Base-by-base conservation (phyloP, 768 basidiomycete species). In the Multifurca ochricompacta region DNA sequence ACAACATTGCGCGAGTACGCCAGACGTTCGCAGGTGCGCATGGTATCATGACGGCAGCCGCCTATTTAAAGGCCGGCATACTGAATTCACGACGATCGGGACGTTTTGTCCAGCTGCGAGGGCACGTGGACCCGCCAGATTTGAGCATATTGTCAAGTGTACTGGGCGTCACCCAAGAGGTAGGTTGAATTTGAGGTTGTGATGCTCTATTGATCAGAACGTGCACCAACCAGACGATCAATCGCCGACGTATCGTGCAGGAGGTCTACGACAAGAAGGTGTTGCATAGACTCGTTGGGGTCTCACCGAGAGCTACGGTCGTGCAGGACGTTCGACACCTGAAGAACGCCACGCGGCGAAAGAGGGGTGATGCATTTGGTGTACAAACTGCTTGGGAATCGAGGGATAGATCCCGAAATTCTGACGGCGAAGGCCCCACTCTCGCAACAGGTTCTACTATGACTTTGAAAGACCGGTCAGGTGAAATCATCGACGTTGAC, bases 151-250 rank as follows among this genome's bases (percentile, higher is more conserved):
- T 96, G 40, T 79, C 83, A 3, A 84, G 77, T 30, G 78, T 96
- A 28, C 76, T 95, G 73, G 85, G 87, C 9, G 78, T 95, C 6
- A 87, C 90, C 2, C 82, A 86, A 65, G 87, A 92, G 78, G 91
- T 88, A 57, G 59, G 76, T 60, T 51, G 46, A 54, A 27, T 35
- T n/a, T 10, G n/a, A 42, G 45, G n/a, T 31, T 27, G 18, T 36
- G 32, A 32, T 25, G n/a, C n/a, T 11, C 11, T 36, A 39, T 58
- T 27, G 32, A 42, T 39, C 42, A 39, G 39, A 48, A 27, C 27
- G 16, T 31, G 4, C 32, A 11, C 51, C 45, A 19, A 41, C 3
- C 62, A 91, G 87, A 87, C 83, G 1, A 77, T 89, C 48, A 85
- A 85, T 53, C 85, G 87, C 61, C 79, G 90, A 27, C 73, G 71